These are phyloP conservation scores for Hypoxylon crocopeplum DNA, from an alignment of 495 filamentous ascomycete species.

Conservation along the genomic window DNA sequence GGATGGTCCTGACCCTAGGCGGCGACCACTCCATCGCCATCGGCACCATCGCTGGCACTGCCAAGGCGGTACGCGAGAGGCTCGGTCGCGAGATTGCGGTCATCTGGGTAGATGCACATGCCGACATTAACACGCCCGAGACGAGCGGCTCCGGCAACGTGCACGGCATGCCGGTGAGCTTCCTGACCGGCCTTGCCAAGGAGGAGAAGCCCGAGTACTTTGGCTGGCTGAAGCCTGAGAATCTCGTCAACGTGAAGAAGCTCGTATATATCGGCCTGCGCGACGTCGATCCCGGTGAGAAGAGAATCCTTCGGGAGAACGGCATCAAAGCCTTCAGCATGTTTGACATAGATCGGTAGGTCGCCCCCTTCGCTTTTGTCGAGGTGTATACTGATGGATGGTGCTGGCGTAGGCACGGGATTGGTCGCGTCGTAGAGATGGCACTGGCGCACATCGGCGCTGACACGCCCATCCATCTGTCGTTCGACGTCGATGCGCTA, in stretches of 20 bases:
- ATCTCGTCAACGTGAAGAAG: conserved; percentile 72
- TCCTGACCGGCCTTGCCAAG: conserved; percentile 81
- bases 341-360: conserved; percentile 91
- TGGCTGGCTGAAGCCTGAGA: conserved; percentile 78
- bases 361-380: conserved; percentile 18
- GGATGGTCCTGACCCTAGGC: conserved; percentile 90
- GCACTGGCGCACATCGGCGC: conserved; percentile 90
- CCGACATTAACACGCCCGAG: conserved; percentile 97
- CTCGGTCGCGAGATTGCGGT: conserved; percentile 84
- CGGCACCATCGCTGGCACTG: conserved; percentile 83
- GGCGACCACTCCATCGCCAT: conserved; percentile 98
- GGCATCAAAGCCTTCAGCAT: conserved; percentile 96
- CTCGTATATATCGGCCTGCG: conserved; percentile 96
- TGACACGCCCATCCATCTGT: conserved; percentile 95
- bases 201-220: conserved; percentile 78
- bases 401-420: conserved; percentile 69
- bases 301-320: conserved; percentile 84
- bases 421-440: conserved; percentile 97
- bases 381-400: conserved; percentile 11
- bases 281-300: conserved; percentile 92
- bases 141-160: conserved; percentile 89
- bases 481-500: conserved; percentile 95
- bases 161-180: conserved; percentile 97
- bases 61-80: conserved; percentile 84
- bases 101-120: conserved; percentile 98